phyloP scores from a whole-genome alignment of 768 basidiomycete species.

The Pholiota molesta region DNA sequence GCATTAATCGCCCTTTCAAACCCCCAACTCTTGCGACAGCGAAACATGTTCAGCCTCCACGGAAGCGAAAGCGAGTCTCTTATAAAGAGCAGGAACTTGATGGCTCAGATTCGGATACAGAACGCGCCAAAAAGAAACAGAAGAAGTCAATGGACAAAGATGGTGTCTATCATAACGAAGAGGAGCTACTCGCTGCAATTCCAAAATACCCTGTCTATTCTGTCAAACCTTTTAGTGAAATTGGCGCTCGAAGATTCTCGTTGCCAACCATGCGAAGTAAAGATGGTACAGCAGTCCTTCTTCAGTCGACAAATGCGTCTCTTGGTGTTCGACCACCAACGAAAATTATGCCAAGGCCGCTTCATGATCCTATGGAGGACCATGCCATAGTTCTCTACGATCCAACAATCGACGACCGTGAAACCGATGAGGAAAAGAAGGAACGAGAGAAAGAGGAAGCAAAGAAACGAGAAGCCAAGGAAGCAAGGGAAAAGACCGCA shows the following conservation, averaged over 20 bases:
- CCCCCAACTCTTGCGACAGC: conserved; percentile 55
- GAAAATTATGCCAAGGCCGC: conserved; percentile 82
- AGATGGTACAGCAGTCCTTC: conserved; percentile 62
- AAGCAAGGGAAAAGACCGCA: conserved; percentile 67
- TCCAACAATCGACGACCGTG: conserved; percentile 91
- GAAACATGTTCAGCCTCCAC: conserved; percentile 62
- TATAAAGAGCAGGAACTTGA: conserved; percentile 75
- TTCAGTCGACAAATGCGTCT: conserved; percentile 65
- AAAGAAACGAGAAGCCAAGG: conserved; percentile 62
- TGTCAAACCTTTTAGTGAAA: conserved; percentile 73
- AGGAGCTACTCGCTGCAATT: conserved; percentile 61
- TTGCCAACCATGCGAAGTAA: conserved; percentile 81
- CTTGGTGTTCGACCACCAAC: conserved; percentile 85
- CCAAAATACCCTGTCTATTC: conserved; percentile 80
- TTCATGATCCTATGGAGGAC: conserved; percentile 98
- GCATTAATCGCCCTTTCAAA: conserved; percentile 83
- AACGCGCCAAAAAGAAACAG: conserved; percentile 60
- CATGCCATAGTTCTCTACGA: conserved; percentile 98
- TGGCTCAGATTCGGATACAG: conserved; percentile 60
- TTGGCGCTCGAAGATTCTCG: conserved; percentile 66
- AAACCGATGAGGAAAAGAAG: conserved; percentile 84
- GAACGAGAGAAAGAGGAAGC: conserved; percentile 76
- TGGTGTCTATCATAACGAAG: conserved; percentile 60
- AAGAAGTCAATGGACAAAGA: conserved; percentile 61
- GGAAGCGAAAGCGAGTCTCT: conserved; percentile 88